Evolutionary conservation across 176 grass and related monocot species (phyloP).

Genomic region (Pontederia paniculata): DNA sequence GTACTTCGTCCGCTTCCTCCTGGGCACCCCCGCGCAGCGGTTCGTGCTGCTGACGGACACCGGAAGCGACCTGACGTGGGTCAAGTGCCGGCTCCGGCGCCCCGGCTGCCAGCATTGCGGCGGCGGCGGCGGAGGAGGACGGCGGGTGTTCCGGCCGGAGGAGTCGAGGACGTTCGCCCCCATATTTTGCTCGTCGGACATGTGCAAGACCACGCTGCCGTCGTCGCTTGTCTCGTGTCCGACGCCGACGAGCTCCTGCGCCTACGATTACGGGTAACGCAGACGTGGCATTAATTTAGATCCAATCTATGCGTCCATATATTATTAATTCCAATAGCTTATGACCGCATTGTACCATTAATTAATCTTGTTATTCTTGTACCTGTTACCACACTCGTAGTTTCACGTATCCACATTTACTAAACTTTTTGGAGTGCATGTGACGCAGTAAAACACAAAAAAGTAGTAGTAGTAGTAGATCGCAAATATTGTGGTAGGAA

Average conservation of each 20-base stretch:
- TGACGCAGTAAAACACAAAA: too few relatives aligned
- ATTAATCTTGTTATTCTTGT: too few relatives aligned
- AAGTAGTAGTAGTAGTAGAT: too few relatives aligned
- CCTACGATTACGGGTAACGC: constrained; percentile 21
- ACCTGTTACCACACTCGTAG: too few relatives aligned
- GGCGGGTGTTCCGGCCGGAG: constrained; percentile 31
- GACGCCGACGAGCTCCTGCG: constrained; percentile 33
- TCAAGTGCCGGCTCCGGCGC: constrained; percentile 45
- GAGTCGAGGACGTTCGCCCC: constrained; percentile 50
- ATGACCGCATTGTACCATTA: background rate
- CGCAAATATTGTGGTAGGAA: too few relatives aligned
- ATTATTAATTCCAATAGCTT: background rate
- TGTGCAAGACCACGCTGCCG: constrained; percentile 36
- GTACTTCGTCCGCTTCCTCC: constrained; percentile 54
- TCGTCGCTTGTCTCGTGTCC: constrained; percentile 19
- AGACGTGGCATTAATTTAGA: background rate
- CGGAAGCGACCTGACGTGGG: constrained; percentile 80
- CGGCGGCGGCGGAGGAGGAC: background rate
- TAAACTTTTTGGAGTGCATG: too few relatives aligned
- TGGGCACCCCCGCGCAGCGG: constrained; percentile 65
- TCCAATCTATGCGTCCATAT: background rate
- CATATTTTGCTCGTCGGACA: constrained; percentile 32
- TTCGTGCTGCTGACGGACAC: constrained; percentile 53
- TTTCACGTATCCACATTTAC: too few relatives aligned
- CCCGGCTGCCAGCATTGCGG: constrained; percentile 16